Conservation (phyloP, 2,329 filamentous ascomycete genomes). For the Claviceps monticola region DNA sequence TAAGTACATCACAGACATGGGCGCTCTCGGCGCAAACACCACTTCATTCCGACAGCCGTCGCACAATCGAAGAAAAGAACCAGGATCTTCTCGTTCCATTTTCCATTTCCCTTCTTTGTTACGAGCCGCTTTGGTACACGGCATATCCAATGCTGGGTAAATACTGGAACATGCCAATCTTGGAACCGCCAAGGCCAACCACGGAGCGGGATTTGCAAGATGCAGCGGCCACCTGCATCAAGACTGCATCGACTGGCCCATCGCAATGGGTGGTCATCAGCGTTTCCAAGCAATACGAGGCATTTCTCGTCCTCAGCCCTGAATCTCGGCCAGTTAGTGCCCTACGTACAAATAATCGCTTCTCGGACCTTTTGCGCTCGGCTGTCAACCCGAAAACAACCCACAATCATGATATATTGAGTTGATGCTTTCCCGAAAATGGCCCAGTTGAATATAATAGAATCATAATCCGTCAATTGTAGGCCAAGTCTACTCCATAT, state of each 20-base stretch:
- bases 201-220: not conserved
- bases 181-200: not conserved
- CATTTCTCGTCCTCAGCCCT: not conserved
- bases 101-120: not conserved
- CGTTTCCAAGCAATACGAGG: not conserved
- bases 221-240: not conserved
- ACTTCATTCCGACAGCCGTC: not conserved
- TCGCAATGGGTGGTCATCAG: not conserved
- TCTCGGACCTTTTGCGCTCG: not conserved
- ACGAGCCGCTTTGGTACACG: not conserved
- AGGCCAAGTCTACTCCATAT: not conserved
- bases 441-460: not conserved
- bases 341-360: not conserved
- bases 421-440: not conserved
- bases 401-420: not conserved
- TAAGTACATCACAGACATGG: not conserved
- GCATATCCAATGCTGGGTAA: not conserved
- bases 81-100: not conserved
- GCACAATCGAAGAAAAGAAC: not conserved
- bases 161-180: not conserved
- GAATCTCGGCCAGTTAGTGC: not conserved
- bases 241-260: not conserved
- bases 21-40: too few species aligned
- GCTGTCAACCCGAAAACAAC: not conserved
- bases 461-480: not conserved